Conservation (phyloP, 2,329 filamentous ascomycete species). For the Didymella keratinophila region DNA sequence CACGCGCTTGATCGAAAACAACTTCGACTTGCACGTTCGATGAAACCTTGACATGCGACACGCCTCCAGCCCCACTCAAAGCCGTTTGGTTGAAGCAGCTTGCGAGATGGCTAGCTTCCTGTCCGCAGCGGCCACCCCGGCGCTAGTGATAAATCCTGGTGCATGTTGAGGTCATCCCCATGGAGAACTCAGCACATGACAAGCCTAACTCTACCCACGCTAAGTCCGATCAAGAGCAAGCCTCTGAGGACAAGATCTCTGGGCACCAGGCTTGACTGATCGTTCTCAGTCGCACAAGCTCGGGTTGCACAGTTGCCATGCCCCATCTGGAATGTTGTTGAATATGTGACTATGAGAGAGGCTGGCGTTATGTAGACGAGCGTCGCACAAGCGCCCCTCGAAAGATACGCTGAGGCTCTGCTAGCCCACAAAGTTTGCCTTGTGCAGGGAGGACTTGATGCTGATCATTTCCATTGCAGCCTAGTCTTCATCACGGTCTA, state of each 20-base stretch:
- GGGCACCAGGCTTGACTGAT: neutral
- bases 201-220: conserved; percentile 5
- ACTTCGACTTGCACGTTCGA: neutral
- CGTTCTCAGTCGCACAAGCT: neutral
- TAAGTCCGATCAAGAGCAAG: conserved; percentile 6
- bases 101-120: neutral
- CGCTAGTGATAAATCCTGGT: conserved; percentile 2
- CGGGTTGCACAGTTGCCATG: neutral
- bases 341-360: neutral
- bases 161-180: conserved; percentile 1
- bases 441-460: neutral
- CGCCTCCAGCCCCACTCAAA: neutral
- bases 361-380: neutral
- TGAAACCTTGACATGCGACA: conserved; percentile 10
- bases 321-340: neutral
- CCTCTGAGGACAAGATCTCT: conserved; percentile 9
- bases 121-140: conserved; percentile 2
- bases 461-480: conserved; percentile 6
- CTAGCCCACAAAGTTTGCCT: neutral
- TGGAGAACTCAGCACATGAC: conserved; percentile 4
- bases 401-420: conserved; percentile 7
- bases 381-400: neutral
- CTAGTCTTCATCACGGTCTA: conserved; percentile 5
- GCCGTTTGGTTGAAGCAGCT: neutral
- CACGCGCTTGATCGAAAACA: neutral